phyloP scores from a whole-genome alignment of 805 yeast genomes.

The Saturnispora bothae region DNA sequence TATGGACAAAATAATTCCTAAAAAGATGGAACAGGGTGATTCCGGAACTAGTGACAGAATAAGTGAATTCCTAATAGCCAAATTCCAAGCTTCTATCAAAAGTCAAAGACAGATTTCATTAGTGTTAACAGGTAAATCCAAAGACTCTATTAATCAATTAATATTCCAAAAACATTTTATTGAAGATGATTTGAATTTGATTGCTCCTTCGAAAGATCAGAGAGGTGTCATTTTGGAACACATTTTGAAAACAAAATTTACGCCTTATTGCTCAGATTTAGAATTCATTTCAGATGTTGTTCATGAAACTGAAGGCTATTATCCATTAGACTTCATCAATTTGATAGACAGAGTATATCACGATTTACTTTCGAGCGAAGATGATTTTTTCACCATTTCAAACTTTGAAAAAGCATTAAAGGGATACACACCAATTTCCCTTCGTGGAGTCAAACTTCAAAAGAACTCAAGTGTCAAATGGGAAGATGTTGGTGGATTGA shows the following conservation, averaged over 20 bases:
- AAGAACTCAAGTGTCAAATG: constrained; percentile 59
- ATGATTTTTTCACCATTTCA: constrained; percentile 16
- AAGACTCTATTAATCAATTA: constrained; percentile 50
- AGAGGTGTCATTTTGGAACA: constrained; percentile 36
- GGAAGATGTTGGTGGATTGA: constrained; percentile 84
- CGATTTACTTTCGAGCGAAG: constrained; percentile 26
- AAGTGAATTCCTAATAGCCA: constrained; percentile 44
- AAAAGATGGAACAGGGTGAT: constrained; percentile 49
- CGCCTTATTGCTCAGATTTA: constrained; percentile 25
- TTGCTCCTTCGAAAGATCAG: constrained; percentile 58
- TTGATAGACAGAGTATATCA: constrained; percentile 62
- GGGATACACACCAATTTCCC: constrained; percentile 67
- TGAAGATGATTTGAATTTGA: constrained; percentile 49
- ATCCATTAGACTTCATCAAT: constrained; percentile 70
- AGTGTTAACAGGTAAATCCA: constrained; percentile 53
- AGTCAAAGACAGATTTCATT: constrained; percentile 41
- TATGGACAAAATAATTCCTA: constrained; percentile 60
- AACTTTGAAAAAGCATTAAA: constrained; percentile 48
- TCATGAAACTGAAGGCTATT: constrained; percentile 77
- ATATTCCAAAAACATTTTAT: constrained; percentile 61
- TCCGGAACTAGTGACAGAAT: constrained; percentile 52
- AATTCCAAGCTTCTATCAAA: constrained; percentile 33
- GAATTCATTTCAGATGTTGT: constrained; percentile 42
- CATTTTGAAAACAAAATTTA: constrained; percentile 15
- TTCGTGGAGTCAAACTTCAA: constrained; percentile 79